Conservation (phyloP, 805 yeast species). For the Kockiozyma suomiensis region DNA sequence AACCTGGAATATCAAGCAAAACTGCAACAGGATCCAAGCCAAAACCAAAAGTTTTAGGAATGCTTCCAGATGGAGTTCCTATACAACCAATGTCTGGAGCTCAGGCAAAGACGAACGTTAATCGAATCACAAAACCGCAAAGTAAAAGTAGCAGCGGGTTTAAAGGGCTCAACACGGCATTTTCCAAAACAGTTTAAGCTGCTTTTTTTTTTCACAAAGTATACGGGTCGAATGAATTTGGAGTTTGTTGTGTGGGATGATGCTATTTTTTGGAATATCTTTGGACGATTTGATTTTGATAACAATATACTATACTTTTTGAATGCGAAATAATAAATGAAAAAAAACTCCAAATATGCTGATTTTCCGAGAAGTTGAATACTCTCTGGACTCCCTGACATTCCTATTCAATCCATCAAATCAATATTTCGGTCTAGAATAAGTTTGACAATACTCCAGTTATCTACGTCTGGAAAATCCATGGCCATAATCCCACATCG, state of each 20-base stretch:
- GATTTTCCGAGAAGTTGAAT: background rate
- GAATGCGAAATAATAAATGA: background rate
- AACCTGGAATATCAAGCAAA: background rate
- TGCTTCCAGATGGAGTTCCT: conserved; percentile 10
- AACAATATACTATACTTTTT: background rate
- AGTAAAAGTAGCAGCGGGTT: background rate
- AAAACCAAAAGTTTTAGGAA: conserved; percentile 2
- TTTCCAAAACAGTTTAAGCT: no score
- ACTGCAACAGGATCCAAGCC: background rate
- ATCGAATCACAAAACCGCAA: conserved; percentile 4
- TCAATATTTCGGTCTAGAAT: conserved; percentile 48
- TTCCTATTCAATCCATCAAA: background rate
- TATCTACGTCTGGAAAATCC: conserved; percentile 64
- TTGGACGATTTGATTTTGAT: background rate
- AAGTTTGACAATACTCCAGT: conserved; percentile 58
- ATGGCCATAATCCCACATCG: conserved; percentile 64
- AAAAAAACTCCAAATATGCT: background rate
- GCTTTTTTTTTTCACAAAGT: no score
- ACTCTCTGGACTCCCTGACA: background rate
- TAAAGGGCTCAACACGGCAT: background rate
- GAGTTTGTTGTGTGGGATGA: background rate
- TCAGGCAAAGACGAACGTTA: background rate
- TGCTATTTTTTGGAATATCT: background rate
- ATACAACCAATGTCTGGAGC: background rate
- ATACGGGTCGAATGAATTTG: background rate